These are phyloP conservation scores for Ambrosiella beaveri DNA, from an alignment of 2,329 filamentous ascomycete genomes.

Conservation along the genomic window DNA sequence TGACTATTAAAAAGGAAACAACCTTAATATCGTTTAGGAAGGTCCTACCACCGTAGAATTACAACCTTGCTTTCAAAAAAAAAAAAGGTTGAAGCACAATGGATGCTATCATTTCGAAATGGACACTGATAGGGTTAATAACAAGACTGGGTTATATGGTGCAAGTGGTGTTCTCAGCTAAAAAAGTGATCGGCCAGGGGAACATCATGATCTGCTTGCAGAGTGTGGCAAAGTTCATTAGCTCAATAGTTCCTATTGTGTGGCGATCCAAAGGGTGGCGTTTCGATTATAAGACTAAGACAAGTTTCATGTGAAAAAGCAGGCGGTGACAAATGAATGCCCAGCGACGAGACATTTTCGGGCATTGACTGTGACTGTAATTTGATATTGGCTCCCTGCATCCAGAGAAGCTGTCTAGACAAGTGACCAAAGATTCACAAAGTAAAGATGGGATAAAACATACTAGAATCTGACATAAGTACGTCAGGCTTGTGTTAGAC, in stretches of 20 bases:
- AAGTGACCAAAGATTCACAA: too few species aligned
- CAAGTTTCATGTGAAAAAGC: not conserved
- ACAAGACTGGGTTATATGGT: not conserved
- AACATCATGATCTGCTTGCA: not conserved
- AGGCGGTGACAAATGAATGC: not conserved
- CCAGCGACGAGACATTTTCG: not conserved
- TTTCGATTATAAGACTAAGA: not conserved
- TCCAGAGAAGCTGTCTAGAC: too few species aligned
- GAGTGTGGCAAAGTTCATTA: not conserved
- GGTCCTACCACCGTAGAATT: not conserved
- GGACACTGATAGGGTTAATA: not conserved
- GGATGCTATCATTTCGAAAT: not conserved
- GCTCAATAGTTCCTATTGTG: not conserved
- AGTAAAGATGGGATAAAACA: too few species aligned
- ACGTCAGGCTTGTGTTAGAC: too few species aligned
- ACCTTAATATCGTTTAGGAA: not conserved
- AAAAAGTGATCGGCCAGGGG: not conserved
- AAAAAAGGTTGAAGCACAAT: not conserved
- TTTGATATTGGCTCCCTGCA: too few species aligned
- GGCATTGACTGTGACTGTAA: not conserved
- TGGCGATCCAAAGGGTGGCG: not conserved
- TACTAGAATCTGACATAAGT: too few species aligned
- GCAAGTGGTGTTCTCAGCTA: not conserved
- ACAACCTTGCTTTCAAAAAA: not conserved
- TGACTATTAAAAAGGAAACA: not conserved